These are phyloP conservation scores for Phialophora tarda DNA, from an alignment of 2,329 filamentous ascomycete genomes.

Conservation along the genomic window DNA sequence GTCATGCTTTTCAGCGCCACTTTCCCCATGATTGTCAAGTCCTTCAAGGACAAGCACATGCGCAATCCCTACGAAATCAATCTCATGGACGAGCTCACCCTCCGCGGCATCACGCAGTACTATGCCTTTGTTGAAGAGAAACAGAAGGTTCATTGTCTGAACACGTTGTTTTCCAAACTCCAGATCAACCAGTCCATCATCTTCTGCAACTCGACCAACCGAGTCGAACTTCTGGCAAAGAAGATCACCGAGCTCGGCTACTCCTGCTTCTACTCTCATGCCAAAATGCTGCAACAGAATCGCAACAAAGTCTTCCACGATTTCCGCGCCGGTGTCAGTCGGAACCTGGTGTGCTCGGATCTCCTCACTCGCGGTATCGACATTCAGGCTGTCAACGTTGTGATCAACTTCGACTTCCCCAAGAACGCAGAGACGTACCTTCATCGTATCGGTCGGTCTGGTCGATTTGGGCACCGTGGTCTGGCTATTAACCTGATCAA, in stretches of 20 bases:
- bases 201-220: slow-evolving; percentile 99
- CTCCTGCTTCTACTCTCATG: slow-evolving; percentile 99
- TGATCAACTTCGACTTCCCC: slow-evolving; percentile 99
- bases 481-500: slow-evolving; percentile 99
- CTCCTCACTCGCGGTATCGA: slow-evolving; percentile 97
- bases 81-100: slow-evolving; percentile 97
- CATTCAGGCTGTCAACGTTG: slow-evolving; percentile 98
- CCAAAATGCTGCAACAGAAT: slow-evolving; percentile 94
- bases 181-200: slow-evolving; percentile 99
- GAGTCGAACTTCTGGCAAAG: slow-evolving; percentile 95
- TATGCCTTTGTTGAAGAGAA: slow-evolving; percentile 99
- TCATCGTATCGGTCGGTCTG: slow-evolving; percentile 96
- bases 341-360: slow-evolving; percentile 97
- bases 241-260: slow-evolving; percentile 99
- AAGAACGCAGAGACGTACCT: slow-evolving; percentile 99
- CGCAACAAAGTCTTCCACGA: slow-evolving; percentile 99
- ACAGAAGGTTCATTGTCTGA: slow-evolving; percentile 98
- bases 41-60: slow-evolving; percentile 99
- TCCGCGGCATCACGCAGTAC: slow-evolving; percentile 98
- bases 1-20: slow-evolving; percentile 99
- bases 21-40: slow-evolving; percentile 95
- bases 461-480: slow-evolving; percentile 94
- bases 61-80: slow-evolving; percentile 96
- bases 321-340: slow-evolving; percentile 96
- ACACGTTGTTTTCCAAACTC: slow-evolving; percentile 97